Percentiles rank a stretch among this genome's conserved stretches.
Conservation (phyloP, 139 green algal species). For the Tetraselmis striata region DNA sequence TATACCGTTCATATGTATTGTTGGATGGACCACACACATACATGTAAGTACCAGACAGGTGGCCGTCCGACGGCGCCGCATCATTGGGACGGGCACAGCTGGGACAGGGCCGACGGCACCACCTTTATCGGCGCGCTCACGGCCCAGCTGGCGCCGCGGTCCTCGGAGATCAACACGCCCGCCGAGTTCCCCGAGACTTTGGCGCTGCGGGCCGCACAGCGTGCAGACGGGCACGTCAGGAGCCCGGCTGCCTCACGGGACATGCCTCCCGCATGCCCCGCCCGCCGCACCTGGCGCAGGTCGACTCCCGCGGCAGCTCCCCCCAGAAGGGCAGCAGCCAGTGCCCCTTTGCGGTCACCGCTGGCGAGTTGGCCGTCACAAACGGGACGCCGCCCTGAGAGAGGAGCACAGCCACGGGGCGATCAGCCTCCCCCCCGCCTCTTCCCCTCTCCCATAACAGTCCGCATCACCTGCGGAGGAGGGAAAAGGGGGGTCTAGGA, state of each 20-base stretch:
- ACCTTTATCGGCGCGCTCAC: neutral
- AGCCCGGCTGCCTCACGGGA: neutral
- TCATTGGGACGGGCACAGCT: neutral
- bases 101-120: neutral
- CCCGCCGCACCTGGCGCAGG: neutral
- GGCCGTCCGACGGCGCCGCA: no score
- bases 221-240: neutral
- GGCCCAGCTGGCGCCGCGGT: neutral
- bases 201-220: neutral
- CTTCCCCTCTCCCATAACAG: no score
- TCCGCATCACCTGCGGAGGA: no score
- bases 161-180: slow-evolving; percentile 34
- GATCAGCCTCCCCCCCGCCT: no score
- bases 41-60: neutral
- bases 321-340: neutral
- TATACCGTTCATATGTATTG: neutral
- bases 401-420: no score
- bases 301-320: neutral
- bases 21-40: neutral
- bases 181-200: slow-evolving; percentile 17
- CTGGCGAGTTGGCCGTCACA: neutral
- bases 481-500: no score
- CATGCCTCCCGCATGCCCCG: neutral
- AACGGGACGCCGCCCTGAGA: neutral
- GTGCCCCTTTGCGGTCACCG: neutral